A percentile compares a stretch with the other conserved stretches of the same genome.
Evolutionary conservation across 257 asterid species (phyloP).

Genomic region (Przewalskia tangutica): DNA sequence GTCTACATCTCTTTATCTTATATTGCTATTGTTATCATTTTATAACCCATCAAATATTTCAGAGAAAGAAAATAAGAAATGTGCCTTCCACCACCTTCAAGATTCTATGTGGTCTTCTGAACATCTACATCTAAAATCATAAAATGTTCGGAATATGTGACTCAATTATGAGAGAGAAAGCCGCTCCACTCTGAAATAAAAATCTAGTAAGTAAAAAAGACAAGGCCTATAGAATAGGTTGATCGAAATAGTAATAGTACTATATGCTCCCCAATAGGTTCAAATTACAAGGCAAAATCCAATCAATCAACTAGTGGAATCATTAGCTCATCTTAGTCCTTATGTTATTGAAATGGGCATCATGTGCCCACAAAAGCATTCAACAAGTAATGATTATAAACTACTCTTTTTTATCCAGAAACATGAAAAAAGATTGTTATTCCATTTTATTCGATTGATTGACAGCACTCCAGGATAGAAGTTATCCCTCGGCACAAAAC

Average conservation of each 20-base stretch:
- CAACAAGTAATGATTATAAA: background rate
- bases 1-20: too few species aligned
- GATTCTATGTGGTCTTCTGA: background rate
- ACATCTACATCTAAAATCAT: background rate
- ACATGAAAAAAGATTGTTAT: background rate
- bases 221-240: background rate
- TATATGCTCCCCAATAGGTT: background rate
- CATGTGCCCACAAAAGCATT: conserved; percentile 5
- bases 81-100: background rate
- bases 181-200: background rate
- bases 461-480: background rate
- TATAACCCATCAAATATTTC: background rate
- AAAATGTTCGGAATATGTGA: background rate
- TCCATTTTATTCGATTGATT: background rate
- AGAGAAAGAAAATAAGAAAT: background rate
- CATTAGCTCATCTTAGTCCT: conserved; percentile 5
- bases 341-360: background rate
- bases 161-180: background rate
- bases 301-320: conserved; percentile 6
- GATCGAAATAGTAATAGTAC: background rate
- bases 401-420: background rate
- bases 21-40: too few species aligned
- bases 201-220: conserved; percentile 1
- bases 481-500: background rate
- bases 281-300: conserved; percentile 5